Evolutionary conservation across 345 rosid species (phyloP).

Genomic region (Garcia nutans): DNA sequence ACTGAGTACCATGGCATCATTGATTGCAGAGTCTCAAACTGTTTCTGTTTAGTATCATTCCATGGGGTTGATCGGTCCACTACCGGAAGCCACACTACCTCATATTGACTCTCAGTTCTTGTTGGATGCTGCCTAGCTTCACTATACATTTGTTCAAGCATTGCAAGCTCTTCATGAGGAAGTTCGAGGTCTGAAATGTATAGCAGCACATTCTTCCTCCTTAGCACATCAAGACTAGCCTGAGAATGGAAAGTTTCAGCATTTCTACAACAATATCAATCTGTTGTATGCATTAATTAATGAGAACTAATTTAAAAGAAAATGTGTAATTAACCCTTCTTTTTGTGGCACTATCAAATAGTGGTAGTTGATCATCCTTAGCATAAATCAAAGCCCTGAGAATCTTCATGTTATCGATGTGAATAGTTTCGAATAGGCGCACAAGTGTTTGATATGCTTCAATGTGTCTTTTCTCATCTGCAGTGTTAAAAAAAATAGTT

Average conservation of each 20-base stretch:
- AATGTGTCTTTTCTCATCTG: constrained; percentile 43
- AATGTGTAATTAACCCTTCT: constrained; percentile 28
- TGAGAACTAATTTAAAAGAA: background rate
- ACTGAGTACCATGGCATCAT: constrained; percentile 79
- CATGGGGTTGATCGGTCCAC: constrained; percentile 45
- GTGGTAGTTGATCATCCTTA: constrained; percentile 46
- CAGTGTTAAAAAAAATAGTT: background rate
- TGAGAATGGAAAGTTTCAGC: constrained; percentile 19
- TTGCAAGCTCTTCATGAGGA: constrained; percentile 47
- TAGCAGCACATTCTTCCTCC: constrained; percentile 65
- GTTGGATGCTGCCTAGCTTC: constrained; percentile 45
- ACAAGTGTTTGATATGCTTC: constrained; percentile 45
- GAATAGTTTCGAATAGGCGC: constrained; percentile 34
- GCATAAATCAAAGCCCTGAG: constrained; percentile 38
- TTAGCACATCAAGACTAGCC: constrained; percentile 66
- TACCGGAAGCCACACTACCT: constrained; percentile 78
- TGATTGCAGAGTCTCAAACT: constrained; percentile 46
- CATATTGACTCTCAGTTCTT: constrained; percentile 51
- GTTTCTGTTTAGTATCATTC: constrained; percentile 44
- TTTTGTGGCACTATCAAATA: constrained; percentile 30
- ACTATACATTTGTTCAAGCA: constrained; percentile 50
- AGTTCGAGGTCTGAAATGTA: constrained; percentile 69
- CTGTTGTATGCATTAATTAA: too few species aligned
- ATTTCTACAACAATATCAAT: background rate
- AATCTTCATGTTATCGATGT: constrained; percentile 43